Base-by-base conservation (phyloP, 306 rosid genomes). In the Quercus bicolor region DNA sequence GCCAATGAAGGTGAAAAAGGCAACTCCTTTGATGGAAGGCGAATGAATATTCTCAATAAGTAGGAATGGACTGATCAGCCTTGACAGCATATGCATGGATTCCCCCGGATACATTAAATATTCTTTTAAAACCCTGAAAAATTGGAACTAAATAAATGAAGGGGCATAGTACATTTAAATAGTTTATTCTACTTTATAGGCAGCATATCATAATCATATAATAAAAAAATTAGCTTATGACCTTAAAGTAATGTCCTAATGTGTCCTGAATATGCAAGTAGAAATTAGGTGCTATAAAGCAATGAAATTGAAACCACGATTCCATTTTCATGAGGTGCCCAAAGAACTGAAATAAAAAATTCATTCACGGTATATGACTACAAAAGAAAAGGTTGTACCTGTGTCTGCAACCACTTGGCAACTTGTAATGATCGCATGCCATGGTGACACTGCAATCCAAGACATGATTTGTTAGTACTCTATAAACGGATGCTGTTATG, bases 401-500 rank as follows among this genome's bases (percentile, higher is more conserved):
- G 98, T 28, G 90, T 82, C 81, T 89, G 97, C 89, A 94, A 80
- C 93, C 96, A 94, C 82, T 79, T 88, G 81, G 97, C 91, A 60
- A 94, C 93, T 78, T 94, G 97, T 82, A 92, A 72, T 7, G 98
- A 94, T 82, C 98, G 86, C 89, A 79, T 6, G 24, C 98, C 98
- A 68, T 94, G 98, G 86, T 94, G 98, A 88, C 98, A 94, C 98
- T 94, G 92, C 94, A 86, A 65, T 75, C 74, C 81, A 75, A 70
- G 74, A 73, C 51, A 74, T 77, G 45, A 81, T 70, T 72, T 61
- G 54, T 76, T 61, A 56, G 76, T 16, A 53, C 57, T 40, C 51
- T 9, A 19, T 6, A 16, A 18, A 56, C 65, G 10, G 29, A 57
- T 57, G 29, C 24, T 59, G 18, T 9, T 9, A 24, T 59, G 65